Conservation (phyloP, 2,329 filamentous ascomycete genomes). For the Ceratocystis harringtonii region DNA sequence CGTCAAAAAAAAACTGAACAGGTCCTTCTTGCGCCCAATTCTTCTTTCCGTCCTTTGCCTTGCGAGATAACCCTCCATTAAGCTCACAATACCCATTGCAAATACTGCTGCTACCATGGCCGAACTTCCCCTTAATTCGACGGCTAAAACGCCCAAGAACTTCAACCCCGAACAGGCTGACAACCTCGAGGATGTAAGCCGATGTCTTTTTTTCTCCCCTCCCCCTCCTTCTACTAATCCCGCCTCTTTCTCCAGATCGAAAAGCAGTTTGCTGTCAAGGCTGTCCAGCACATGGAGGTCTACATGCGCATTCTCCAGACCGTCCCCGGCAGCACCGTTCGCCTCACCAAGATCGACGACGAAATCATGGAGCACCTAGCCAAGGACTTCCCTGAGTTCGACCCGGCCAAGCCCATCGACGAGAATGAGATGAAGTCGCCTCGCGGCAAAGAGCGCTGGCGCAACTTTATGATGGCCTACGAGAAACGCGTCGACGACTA, state of each 20-base stretch:
- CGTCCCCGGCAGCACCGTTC: slow-evolving; percentile 72
- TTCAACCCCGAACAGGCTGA: slow-evolving; percentile 43
- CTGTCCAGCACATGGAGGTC: slow-evolving; percentile 88
- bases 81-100: not conserved
- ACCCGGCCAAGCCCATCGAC: slow-evolving; percentile 63
- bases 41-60: not conserved
- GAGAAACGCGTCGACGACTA: slow-evolving; percentile 93
- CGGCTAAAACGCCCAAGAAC: slow-evolving; percentile 11
- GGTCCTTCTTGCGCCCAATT: not conserved
- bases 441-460: slow-evolving; percentile 82
- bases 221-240: not conserved
- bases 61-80: not conserved
- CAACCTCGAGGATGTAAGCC: slow-evolving; percentile 42
- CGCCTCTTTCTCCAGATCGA: slow-evolving; percentile 53
- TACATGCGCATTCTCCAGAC: slow-evolving; percentile 95
- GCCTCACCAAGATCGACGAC: slow-evolving; percentile 86
- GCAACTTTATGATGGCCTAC: slow-evolving; percentile 84
- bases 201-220: slow-evolving; percentile 6
- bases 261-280: slow-evolving; percentile 98
- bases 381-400: slow-evolving; percentile 81
- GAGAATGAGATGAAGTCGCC: slow-evolving; percentile 99
- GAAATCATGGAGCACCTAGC: slow-evolving; percentile 86
- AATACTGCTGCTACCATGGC: slow-evolving; percentile 9
- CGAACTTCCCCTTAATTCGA: slow-evolving; percentile 12
- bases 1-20: slow-evolving; percentile 10